Conservation (phyloP, 805 yeast genomes). For the Blastobotrys terrestris region DNA sequence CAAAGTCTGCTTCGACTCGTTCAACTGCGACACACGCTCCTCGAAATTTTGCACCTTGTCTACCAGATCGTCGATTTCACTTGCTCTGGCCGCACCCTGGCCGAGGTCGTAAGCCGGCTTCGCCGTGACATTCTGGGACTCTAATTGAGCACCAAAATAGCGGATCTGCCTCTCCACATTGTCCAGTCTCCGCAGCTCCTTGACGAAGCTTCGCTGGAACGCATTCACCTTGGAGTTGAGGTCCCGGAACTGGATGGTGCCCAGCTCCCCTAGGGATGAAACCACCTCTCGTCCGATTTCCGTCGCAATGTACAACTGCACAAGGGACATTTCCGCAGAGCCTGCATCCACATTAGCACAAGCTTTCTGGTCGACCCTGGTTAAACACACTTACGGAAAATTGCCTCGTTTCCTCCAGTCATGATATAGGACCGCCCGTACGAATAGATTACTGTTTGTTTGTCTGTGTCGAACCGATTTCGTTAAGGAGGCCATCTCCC, state of each 20-base stretch:
- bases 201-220: slow-evolving; percentile 87
- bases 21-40: slow-evolving; percentile 64
- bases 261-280: slow-evolving; percentile 80
- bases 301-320: slow-evolving; percentile 84
- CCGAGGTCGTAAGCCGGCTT: slow-evolving; percentile 37
- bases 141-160: slow-evolving; percentile 29
- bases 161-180: slow-evolving; percentile 83
- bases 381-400: slow-evolving; percentile 28
- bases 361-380: neutral
- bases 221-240: slow-evolving; percentile 71
- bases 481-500: neutral
- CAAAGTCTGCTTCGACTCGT: slow-evolving; percentile 60
- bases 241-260: slow-evolving; percentile 83
- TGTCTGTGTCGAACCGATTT: neutral
- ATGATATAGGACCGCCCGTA: no score
- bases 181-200: slow-evolving; percentile 77
- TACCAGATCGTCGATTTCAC: slow-evolving; percentile 66
- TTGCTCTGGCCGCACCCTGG: slow-evolving; percentile 38
- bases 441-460: no score
- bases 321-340: slow-evolving; percentile 96
- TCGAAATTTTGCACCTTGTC: slow-evolving; percentile 63
- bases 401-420: slow-evolving; percentile 25
- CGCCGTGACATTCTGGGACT: slow-evolving; percentile 26
- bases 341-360: slow-evolving; percentile 31
- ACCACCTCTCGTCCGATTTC: slow-evolving; percentile 85